Evolutionary conservation across 2,329 filamentous ascomycete genomes (phyloP), one percentile per base, ranked within the genome.

Genomic region (Nigrospora osmanthi): DNA sequence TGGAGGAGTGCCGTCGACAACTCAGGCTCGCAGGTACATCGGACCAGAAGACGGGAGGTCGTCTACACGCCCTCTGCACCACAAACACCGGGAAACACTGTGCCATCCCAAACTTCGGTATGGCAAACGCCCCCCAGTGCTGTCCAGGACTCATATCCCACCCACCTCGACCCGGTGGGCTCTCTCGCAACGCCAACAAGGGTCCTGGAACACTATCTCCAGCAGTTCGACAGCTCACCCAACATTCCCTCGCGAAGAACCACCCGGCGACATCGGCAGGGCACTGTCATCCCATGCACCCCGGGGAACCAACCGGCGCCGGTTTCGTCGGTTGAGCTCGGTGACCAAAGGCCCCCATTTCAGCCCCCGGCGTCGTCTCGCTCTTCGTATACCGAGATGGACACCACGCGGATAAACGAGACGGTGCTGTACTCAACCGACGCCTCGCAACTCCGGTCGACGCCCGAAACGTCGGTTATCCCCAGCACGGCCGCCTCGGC

Each of bases 111-210:
- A 34, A 49, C 52, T 28, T 68, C 70, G 23, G 23, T 28, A 41
- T 73, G 67, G 66, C 56, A 57, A 38, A 59, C 66, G 13, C 71
- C 70, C 2, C 68, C 72, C 0, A 80, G 74, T 46, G 64, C 73
- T 28, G 66, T 82, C 16, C 68, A 66, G 11, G 78, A 83, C 53
- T 83, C 78, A 0, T 72, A 78, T 50, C 72, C 68, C 0, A 57
- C 64, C 9, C 62, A 65, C 43, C 49, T 61, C 55, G 41, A 59
- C 12, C 48, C 52, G 0, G 48, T 66, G 1, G 40, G 55, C 2
- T 54, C 55, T 13, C 64, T 66, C 19, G 66, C 62, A 15, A 75
- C 78, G 0, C 77, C 78, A 0, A 73, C 71, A 1, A 66, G 72
- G 35, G 59, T 77, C 1, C 52, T 80, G 11, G 69, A 76, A 47